Evolutionary conservation across 768 basidiomycete genomes (phyloP).

Genomic region (Crucibulum laeve): DNA sequence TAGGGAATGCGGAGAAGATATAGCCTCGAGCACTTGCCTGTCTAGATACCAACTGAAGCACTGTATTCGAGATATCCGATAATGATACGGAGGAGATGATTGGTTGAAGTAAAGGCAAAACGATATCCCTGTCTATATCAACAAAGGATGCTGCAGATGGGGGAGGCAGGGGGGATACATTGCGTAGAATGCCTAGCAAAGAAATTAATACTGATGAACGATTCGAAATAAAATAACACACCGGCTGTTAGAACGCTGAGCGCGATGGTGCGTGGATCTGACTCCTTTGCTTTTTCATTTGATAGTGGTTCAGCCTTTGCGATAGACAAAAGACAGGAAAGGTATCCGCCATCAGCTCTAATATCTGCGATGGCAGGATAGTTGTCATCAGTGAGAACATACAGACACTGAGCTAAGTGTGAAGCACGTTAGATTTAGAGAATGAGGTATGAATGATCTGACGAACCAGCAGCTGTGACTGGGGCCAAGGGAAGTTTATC

Average conservation of each 20-base stretch:
- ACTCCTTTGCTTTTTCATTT: constrained; percentile 36
- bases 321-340: constrained; percentile 63
- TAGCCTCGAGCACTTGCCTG: constrained; percentile 34
- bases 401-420: constrained; percentile 78
- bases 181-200: constrained; percentile 65
- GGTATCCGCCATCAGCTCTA: constrained; percentile 53
- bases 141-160: constrained; percentile 55
- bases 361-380: constrained; percentile 65
- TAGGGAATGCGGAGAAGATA: constrained; percentile 1
- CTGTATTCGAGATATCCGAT: constrained; percentile 39
- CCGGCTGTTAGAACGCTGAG: constrained; percentile 72
- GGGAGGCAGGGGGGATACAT: constrained; percentile 73
- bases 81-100: constrained; percentile 60
- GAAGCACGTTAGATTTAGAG: constrained; percentile 1
- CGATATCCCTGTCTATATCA: constrained; percentile 67
- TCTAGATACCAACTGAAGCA: constrained; percentile 45
- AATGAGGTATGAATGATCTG: neutral
- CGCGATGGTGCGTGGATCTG: constrained; percentile 44
- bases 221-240: constrained; percentile 17
- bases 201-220: neutral
- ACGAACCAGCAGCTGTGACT: constrained; percentile 76
- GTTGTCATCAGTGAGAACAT: constrained; percentile 92
- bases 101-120: constrained; percentile 68
- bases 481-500: constrained; percentile 66
- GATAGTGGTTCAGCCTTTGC: constrained; percentile 31